phyloP scores from a whole-genome alignment of 169 alveolate genomes.

The Neospora caninum region DNA sequence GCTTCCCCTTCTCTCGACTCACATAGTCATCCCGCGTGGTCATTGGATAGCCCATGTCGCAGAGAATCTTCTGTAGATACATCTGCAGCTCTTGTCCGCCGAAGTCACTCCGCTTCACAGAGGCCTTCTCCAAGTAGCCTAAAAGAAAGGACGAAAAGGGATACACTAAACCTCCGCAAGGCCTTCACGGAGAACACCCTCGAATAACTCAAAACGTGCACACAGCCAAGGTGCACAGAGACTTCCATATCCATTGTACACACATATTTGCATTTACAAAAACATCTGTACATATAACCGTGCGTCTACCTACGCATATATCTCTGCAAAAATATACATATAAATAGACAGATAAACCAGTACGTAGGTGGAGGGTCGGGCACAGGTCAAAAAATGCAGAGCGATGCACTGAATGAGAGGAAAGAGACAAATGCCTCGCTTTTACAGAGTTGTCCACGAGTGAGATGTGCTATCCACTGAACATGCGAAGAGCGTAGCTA shows the following conservation, averaged over 20 bases:
- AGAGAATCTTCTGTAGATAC: constrained; percentile 72
- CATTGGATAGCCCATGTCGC: constrained; percentile 76
- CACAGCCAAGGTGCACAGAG: neutral
- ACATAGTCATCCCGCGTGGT: constrained; percentile 77
- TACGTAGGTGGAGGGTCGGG: too few relatives aligned
- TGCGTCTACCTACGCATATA: neutral
- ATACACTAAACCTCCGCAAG: neutral
- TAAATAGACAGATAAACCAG: too few relatives aligned
- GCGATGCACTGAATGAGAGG: too few relatives aligned
- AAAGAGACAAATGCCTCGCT: too few relatives aligned
- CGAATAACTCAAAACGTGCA: neutral
- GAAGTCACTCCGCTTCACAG: constrained; percentile 71
- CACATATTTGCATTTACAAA: neutral
- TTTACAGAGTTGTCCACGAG: too few relatives aligned
- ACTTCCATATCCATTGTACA: neutral
- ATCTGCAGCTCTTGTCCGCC: constrained; percentile 81
- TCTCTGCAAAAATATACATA: neutral
- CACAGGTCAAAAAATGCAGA: too few relatives aligned
- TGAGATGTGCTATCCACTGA: too few relatives aligned
- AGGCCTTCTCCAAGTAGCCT: constrained; percentile 57
- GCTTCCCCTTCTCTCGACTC: neutral
- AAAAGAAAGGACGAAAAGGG: neutral
- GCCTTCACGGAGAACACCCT: neutral
- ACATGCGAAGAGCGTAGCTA: too few relatives aligned
- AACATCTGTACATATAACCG: neutral